Conservation (phyloP, 768 basidiomycete species). For the Lactifluus piperatus region DNA sequence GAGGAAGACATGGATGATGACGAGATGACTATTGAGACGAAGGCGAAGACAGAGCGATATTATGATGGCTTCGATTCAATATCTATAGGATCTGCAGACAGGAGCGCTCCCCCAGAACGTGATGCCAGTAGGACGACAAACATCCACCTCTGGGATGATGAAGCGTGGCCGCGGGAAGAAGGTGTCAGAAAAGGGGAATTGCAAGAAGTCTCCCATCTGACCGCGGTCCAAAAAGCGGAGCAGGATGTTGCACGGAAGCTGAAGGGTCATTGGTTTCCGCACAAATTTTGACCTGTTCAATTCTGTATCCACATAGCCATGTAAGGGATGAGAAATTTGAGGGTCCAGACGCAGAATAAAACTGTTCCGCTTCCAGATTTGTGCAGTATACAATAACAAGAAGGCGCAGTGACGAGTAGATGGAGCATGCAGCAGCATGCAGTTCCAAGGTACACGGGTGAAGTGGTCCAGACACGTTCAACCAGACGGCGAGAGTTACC, state of each 20-base stretch:
- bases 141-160: constrained; percentile 8
- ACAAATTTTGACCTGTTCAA: constrained; percentile 36
- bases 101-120: not conserved
- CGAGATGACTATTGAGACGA: not conserved
- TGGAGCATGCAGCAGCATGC: not conserved
- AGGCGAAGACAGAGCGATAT: not conserved
- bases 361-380: not conserved
- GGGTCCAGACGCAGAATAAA: not conserved
- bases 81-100: not conserved
- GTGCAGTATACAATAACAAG: not conserved
- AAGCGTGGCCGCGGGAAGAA: constrained; percentile 1
- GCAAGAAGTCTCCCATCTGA: not conserved
- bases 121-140: not conserved
- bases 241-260: constrained; percentile 50
- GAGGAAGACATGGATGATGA: not conserved
- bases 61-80: not conserved
- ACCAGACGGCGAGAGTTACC: not conserved
- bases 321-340: not conserved
- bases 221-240: constrained; percentile 40
- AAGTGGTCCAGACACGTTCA: not conserved
- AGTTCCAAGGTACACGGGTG: not conserved
- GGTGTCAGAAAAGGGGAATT: not conserved
- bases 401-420: not conserved
- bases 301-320: not conserved
- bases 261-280: constrained; percentile 59